Conservation (phyloP, 2,329 filamentous ascomycete genomes). For the Lachnellula subtilissima region DNA sequence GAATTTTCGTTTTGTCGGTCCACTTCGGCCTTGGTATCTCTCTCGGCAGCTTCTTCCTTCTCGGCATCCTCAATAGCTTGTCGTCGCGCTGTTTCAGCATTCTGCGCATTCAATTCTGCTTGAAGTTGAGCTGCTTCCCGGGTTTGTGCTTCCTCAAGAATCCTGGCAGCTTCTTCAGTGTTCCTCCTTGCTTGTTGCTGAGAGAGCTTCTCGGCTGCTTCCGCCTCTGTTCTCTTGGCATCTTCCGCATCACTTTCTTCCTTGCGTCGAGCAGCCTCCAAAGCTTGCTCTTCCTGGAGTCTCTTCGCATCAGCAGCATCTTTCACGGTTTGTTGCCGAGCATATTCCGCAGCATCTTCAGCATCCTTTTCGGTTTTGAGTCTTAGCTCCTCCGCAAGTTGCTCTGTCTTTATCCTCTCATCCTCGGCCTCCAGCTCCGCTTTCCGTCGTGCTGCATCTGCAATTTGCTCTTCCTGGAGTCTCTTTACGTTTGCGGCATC, state of each 20-base stretch:
- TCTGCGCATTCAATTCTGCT: slow-evolving; percentile 1
- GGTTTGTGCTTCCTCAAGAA: not conserved
- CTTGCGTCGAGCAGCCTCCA: not conserved
- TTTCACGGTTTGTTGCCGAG: not conserved
- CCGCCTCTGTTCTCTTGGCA: not conserved
- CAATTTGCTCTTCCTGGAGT: not conserved
- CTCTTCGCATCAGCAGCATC: slow-evolving; percentile 1
- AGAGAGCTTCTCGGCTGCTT: not conserved
- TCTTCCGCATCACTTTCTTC: not conserved
- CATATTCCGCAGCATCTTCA: not conserved
- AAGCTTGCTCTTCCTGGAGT: not conserved
- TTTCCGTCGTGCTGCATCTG: slow-evolving; percentile 1
- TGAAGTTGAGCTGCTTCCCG: not conserved
- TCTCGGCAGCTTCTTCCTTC: not conserved
- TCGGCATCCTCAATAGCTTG: not conserved
- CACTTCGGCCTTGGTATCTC: not conserved
- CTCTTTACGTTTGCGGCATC: not conserved
- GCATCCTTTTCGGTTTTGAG: not conserved
- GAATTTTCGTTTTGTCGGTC: not conserved
- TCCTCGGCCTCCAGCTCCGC: slow-evolving; percentile 5
- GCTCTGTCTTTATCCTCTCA: not conserved
- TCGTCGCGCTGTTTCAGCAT: not conserved
- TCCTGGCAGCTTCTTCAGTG: not conserved
- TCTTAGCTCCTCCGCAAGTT: not conserved
- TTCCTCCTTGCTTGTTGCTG: not conserved